Evolutionary conservation across 345 rosid genomes (phyloP).

Genomic region (Populus tremula): DNA sequence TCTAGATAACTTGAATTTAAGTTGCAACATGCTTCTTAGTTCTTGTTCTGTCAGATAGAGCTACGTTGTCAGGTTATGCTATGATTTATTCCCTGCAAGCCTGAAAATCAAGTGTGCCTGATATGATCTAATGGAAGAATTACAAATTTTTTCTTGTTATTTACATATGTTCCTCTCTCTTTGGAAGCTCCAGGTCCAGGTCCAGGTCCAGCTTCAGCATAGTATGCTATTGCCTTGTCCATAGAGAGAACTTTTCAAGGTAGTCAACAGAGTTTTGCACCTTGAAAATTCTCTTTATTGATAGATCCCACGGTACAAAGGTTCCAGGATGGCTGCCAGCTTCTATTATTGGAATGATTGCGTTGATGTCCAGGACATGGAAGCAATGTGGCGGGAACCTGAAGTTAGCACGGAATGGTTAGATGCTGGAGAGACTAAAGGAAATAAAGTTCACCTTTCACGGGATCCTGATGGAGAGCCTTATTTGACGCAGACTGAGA

Average conservation of each 20-base stretch:
- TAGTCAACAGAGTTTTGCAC: neutral
- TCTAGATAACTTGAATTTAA: neutral
- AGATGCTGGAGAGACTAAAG: constrained; percentile 76
- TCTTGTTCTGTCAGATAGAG: neutral
- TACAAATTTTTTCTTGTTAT: neutral
- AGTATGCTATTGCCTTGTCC: neutral
- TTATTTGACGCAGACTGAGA: constrained; percentile 85
- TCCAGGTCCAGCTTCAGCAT: neutral
- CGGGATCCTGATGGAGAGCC: constrained; percentile 94
- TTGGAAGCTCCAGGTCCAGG: neutral
- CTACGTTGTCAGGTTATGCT: neutral
- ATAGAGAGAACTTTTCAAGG: neutral
- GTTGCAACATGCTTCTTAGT: neutral
- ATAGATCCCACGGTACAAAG: constrained; percentile 16
- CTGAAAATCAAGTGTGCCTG: neutral
- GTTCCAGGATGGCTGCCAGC: constrained; percentile 55
- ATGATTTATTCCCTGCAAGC: neutral
- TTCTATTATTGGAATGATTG: constrained; percentile 91
- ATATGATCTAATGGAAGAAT: neutral
- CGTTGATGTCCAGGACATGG: constrained; percentile 58
- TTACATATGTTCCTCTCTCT: neutral
- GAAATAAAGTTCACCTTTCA: constrained; percentile 79
- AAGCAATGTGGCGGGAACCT: constrained; percentile 79
- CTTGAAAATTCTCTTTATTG: neutral
- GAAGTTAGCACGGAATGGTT: constrained; percentile 78